Base-by-base conservation (phyloP, 108 stramenopile species). In the Cyclostephanos tholiformis region DNA sequence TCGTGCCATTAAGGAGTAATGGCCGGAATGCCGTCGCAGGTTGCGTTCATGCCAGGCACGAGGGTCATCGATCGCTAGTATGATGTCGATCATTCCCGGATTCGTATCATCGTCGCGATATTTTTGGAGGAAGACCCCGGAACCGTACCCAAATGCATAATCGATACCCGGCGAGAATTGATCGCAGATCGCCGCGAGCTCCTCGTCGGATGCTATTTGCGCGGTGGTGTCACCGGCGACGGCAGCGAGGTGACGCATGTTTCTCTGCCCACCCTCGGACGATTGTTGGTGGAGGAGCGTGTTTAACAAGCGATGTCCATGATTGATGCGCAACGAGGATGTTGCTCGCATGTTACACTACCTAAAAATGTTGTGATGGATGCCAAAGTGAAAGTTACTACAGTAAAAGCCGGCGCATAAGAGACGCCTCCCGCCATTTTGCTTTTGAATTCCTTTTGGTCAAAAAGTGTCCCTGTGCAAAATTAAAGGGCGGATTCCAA, bases 141-240 rank as follows among this genome's bases (percentile, higher is more conserved):
- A 94, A 52, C 93, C 93, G 68, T 94, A 94, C 11, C 91, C 93
- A 80, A 94, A 89, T 13, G 89, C 80, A 72, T 88, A 78, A 32
- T 90, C 82, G 12, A 94, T 39, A 26, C 83, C 55, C 26, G 76
- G 62, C 27, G 90, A 88, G 63, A 94, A 91, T 62, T 58, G 50
- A 26, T 76, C 36, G 0, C 82, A 44, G 12, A 89, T 87, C 20
- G 72, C 65, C 26, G 61, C 72, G 13, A 82, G 72, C 23, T 78
- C 82, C 22, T 82, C 67, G 49, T 81, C 65, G 36, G 63, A 68
- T 43, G 80, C 50, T 20, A 81, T 36, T 66, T 71, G 77, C 39
- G 77, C 77, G 19, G 22, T 62, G 57, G 17, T n/a, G 5, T 27
- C 30, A 14, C 29, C 29, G 30, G 3, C 30, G 27, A 29, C 57